phyloP scores from a whole-genome alignment of 768 basidiomycete species.

The Favolaschia claudopus region DNA sequence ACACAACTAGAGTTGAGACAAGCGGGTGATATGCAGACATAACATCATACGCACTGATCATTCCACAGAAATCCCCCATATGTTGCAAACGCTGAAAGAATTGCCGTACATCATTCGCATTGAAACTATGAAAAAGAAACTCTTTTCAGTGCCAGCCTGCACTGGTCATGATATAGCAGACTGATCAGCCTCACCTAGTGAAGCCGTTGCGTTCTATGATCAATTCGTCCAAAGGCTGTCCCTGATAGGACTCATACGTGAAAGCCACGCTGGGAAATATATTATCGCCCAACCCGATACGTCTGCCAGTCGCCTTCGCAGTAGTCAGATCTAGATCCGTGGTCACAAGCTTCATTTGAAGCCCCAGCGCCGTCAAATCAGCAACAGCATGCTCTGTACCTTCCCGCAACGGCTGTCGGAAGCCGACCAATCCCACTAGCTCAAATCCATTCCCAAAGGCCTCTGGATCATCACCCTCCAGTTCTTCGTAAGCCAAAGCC shows the following conservation, averaged over 20 bases:
- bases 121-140: conserved; percentile 76
- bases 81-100: conserved; percentile 97
- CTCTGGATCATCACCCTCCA: conserved; percentile 82
- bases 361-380: conserved; percentile 91
- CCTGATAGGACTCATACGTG: conserved; percentile 89
- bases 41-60: conserved; percentile 70
- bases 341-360: conserved; percentile 99
- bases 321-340: conserved; percentile 96
- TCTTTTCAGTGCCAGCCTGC: too few species aligned
- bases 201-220: conserved; percentile 99
- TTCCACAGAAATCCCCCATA: conserved; percentile 93
- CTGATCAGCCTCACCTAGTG: conserved; percentile 54
- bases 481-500: conserved; percentile 92
- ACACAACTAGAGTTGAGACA: background rate
- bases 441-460: conserved; percentile 97
- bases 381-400: conserved; percentile 99
- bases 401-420: conserved; percentile 95
- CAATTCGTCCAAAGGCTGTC: conserved; percentile 91
- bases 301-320: conserved; percentile 97
- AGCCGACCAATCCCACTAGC: conserved; percentile 92
- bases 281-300: conserved; percentile 95
- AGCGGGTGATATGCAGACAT: too few species aligned
- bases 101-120: conserved; percentile 99
- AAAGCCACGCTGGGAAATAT: conserved; percentile 98
- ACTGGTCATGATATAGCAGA: background rate